phyloP scores from a whole-genome alignment of 495 filamentous ascomycete genomes.

The Chaetomium fimeti region DNA sequence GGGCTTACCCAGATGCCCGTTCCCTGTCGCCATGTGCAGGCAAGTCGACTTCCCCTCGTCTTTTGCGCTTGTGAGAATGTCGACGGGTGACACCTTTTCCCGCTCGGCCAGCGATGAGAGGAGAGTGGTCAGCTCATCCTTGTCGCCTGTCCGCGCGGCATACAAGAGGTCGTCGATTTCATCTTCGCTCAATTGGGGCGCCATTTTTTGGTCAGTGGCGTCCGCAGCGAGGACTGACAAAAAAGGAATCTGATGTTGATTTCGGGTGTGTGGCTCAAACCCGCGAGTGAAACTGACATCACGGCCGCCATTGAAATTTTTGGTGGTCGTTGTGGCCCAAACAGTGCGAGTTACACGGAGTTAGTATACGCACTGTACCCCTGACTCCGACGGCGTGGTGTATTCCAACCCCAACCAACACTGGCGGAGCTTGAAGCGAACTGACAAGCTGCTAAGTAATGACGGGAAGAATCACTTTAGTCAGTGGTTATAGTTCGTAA shows the following conservation, averaged over 20 bases:
- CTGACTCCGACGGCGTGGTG: not conserved
- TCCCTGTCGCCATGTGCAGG: slow-evolving; percentile 86
- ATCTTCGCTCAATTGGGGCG: slow-evolving; percentile 62
- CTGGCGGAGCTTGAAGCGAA: not conserved
- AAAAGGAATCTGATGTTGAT: not conserved
- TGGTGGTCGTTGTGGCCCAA: slow-evolving; percentile 21
- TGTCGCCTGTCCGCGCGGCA: slow-evolving; percentile 71
- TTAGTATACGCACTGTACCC: slow-evolving; percentile 8
- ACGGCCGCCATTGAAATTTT: not conserved
- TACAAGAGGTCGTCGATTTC: slow-evolving; percentile 87
- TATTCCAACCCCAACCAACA: not conserved
- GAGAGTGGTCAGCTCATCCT: slow-evolving; percentile 62
- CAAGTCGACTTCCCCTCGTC: slow-evolving; percentile 72
- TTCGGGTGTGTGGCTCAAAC: not conserved
- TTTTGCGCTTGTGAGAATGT: slow-evolving; percentile 62
- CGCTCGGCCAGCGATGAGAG: slow-evolving; percentile 57
- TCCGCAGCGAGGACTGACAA: not conserved
- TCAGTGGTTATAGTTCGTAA: too few species aligned
- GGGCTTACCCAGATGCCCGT: slow-evolving; percentile 72
- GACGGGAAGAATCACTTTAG: not conserved
- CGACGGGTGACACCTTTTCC: slow-evolving; percentile 50
- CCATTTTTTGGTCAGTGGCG: slow-evolving; percentile 38
- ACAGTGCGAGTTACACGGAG: slow-evolving; percentile 16
- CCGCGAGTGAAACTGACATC: slow-evolving; percentile 13
- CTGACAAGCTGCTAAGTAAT: not conserved